Evolutionary conservation across 2,329 filamentous ascomycete species (phyloP), one percentile per base, ranked within the genome.

Genomic region (Sporothrix humicola): DNA sequence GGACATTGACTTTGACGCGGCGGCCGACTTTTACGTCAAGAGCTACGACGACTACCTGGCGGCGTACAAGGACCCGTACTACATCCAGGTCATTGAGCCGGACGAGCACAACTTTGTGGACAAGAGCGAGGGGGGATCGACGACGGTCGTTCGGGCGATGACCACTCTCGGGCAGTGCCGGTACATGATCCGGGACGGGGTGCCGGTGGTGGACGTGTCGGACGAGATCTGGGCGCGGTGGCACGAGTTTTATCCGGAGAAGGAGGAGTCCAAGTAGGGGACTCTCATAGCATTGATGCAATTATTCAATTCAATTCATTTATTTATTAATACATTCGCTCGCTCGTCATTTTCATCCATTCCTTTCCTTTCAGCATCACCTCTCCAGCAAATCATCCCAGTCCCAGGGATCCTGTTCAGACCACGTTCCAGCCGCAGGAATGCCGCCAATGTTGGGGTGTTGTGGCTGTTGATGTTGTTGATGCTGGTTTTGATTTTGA

Each of bases 351-450:
- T 46, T 65, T 20, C 1, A 4, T 13, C 46, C 7, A 5, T 15
- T 2, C 13, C 10, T 3, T 26, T 26, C 0, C n/a, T 9, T 3
- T 10, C 2, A 0, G 4, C 1, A 13, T 44, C n/a, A 42, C 46
- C 66, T 42, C 48, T 50, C 56, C 20, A 71, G 23, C n/a, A 73
- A 31, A n/a, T 46, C 56, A 9, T 52, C 44, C 72, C 72, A 73
- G 48, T 73, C 72, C 72, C 72, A 73, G 13, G 23, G 50, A 17
- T 56, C 63, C 12, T 65, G 68, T 13, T 73, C 68, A 0, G 68
- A 31, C 72, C 72, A 71, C 5, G 50, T 52, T 10, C 44, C 12
- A 23, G 44, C 54, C 10, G 31, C 26, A 23, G 23, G 31, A 15
- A 69, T n/a, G 71, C 37, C 23, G 42, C 13, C 44, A 52, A 69